These are phyloP conservation scores for Amanita jacksonii DNA, from an alignment of 768 basidiomycete species.

Conservation along the genomic window DNA sequence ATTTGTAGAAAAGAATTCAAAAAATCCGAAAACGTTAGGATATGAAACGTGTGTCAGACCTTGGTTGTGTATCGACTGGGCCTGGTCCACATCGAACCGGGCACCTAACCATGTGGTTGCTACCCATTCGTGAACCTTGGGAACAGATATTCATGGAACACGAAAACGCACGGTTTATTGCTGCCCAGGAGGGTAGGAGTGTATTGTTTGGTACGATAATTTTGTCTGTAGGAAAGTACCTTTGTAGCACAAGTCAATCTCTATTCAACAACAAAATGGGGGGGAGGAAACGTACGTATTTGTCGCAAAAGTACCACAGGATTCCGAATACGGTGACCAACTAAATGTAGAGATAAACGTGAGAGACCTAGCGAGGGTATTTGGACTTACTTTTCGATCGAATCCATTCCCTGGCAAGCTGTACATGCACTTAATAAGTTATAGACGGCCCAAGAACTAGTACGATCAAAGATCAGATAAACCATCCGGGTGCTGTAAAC, in stretches of 20 bases:
- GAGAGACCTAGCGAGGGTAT: neutral
- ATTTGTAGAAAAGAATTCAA: neutral
- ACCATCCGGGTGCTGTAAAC: too few relatives aligned
- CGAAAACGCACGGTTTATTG: slow-evolving; percentile 5
- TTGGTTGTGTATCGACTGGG: neutral
- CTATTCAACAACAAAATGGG: neutral
- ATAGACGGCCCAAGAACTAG: slow-evolving; percentile 8
- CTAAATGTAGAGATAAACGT: too few relatives aligned
- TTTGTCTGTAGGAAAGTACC: slow-evolving; percentile 1
- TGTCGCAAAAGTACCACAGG: neutral
- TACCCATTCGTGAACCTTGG: neutral
- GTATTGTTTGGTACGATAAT: neutral
- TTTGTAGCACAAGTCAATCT: neutral
- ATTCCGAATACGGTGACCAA: neutral
- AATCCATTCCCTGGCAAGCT: slow-evolving; percentile 1
- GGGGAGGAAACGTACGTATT: neutral
- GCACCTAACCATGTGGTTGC: slow-evolving; percentile 1
- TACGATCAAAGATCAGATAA: neutral
- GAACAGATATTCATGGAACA: neutral
- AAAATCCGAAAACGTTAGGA: neutral
- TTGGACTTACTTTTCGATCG: neutral
- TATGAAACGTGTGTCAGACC: neutral
- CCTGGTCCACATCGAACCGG: neutral
- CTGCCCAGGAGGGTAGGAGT: slow-evolving; percentile 3
- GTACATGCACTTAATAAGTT: slow-evolving; percentile 6